Percentiles rank a stretch among this genome's conserved stretches.
phyloP scores from a whole-genome alignment of 1,284 basidiomycete genomes.

The Volvariella volvacea region DNA sequence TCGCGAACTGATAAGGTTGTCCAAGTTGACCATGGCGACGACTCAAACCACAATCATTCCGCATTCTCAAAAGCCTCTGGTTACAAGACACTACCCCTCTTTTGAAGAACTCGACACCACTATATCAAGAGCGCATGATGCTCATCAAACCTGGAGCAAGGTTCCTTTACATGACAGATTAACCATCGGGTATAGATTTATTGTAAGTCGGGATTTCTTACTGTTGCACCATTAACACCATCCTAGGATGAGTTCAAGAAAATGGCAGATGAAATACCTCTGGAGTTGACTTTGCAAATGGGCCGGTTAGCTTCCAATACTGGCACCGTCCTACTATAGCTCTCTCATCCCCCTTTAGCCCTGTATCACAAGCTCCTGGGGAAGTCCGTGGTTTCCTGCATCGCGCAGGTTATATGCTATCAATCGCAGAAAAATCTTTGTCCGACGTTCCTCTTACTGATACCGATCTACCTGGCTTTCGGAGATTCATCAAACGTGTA shows the following conservation, averaged over 20 bases:
- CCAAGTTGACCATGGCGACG: conserved; percentile 26
- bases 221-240: neutral
- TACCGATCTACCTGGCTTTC: conserved; percentile 79
- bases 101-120: conserved; percentile 50
- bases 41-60: conserved; percentile 66
- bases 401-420: conserved; percentile 79
- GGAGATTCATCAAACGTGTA: conserved; percentile 73
- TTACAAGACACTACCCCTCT: conserved; percentile 53
- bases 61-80: conserved; percentile 56
- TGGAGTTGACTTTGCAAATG: conserved; percentile 49
- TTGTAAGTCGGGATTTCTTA: conserved; percentile 34
- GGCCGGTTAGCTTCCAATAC: conserved; percentile 24
- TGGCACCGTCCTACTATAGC: neutral
- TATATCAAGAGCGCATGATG: conserved; percentile 52
- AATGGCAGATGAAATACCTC: conserved; percentile 60
- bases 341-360: conserved; percentile 39
- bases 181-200: conserved; percentile 68
- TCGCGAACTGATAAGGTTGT: too few relatives aligned
- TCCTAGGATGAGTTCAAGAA: conserved; percentile 69
- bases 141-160: conserved; percentile 71
- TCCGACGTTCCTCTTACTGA: conserved; percentile 71
- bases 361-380: conserved; percentile 68
- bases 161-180: conserved; percentile 68
- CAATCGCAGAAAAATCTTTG: conserved; percentile 74
- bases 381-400: conserved; percentile 81